These are phyloP conservation scores for Pneumocystis oryctolagi DNA, from an alignment of 1,139 yeast genomes.

Conservation along the genomic window DNA sequence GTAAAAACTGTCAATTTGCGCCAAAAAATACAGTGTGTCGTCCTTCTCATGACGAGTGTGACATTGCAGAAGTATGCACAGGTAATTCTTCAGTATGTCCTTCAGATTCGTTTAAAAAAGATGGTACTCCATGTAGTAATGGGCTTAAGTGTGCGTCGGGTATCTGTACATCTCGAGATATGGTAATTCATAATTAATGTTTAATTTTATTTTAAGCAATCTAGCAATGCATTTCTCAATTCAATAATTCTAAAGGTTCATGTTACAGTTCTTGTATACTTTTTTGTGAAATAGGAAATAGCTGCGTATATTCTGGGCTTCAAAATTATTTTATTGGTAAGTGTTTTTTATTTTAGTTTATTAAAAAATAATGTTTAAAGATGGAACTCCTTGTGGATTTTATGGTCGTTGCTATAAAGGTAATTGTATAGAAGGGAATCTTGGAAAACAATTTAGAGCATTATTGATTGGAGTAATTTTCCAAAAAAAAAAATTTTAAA, in stretches of 20 bases:
- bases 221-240: constrained; percentile 19
- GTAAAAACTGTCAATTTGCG: constrained; percentile 24
- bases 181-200: constrained; percentile 2
- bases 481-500: neutral
- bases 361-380: constrained; percentile 26
- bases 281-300: constrained; percentile 18
- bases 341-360: constrained; percentile 4
- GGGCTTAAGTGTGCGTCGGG: constrained; percentile 26
- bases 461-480: neutral
- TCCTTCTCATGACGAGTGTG: constrained; percentile 26
- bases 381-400: constrained; percentile 27
- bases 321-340: neutral
- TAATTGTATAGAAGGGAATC: constrained; percentile 20
- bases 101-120: constrained; percentile 17
- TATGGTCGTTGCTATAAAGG: constrained; percentile 25
- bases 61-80: constrained; percentile 25
- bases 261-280: constrained; percentile 20
- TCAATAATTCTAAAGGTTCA: constrained; percentile 9
- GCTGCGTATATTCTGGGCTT: constrained; percentile 6
- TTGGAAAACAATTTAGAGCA: neutral
- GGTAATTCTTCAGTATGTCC: constrained; percentile 28
- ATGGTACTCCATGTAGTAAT: constrained; percentile 23
- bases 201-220: constrained; percentile 9
- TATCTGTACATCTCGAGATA: constrained; percentile 27
- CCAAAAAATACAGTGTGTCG: constrained; percentile 23